Base-by-base conservation (phyloP, 306 rosid species). In the Vigna radiata region DNA sequence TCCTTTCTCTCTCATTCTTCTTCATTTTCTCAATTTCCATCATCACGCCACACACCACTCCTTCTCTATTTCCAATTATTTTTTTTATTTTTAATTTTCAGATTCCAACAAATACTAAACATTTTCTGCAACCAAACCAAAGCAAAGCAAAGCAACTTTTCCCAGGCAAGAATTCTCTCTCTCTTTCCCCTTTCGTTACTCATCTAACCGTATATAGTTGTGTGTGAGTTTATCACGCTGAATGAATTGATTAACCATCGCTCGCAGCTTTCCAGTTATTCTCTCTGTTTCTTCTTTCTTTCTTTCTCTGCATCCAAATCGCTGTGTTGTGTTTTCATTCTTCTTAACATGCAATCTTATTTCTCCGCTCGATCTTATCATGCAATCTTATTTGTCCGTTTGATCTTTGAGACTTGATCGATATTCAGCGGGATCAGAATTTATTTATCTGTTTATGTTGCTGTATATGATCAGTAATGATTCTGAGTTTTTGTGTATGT, bases 141-240 rank as follows among this genome's bases (percentile, higher is more conserved):
- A 44, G 3, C 49, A 44, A 44, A 44, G 76, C 58, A 68, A 60
- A 49, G 43, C 81, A 50, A 29, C 68, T 82, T 83, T 54, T 71
- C 67, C 76, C 84, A 86, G 93, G 96, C 66, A 89, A 84, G 80
- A 69, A 17, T 78, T 74, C 63, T 23, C 10, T 37, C 60, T 68
- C 27, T 43, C 49, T 61, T 31, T 62, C 6, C 49, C 31, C 17
- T 44, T 27, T 3, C 29, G 19, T 60, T 47, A 54, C 52, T 43
- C 29, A 17, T 39, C 6, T 52, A 2, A 44, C 17, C 36, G 4
- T 10, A 29, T 60, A 15, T 60, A 25, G 10, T 6, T 60, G 9
- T 27, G 13, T 37, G 3, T 21, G 31, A 11, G 39, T 41, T 53
- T 56, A 33, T 78, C 50, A 16, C 50, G 31, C 58, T 33, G 5